Evolutionary conservation across 73 alveolate genomes (phyloP).

Genomic region (Tetrahymena thermophila): DNA sequence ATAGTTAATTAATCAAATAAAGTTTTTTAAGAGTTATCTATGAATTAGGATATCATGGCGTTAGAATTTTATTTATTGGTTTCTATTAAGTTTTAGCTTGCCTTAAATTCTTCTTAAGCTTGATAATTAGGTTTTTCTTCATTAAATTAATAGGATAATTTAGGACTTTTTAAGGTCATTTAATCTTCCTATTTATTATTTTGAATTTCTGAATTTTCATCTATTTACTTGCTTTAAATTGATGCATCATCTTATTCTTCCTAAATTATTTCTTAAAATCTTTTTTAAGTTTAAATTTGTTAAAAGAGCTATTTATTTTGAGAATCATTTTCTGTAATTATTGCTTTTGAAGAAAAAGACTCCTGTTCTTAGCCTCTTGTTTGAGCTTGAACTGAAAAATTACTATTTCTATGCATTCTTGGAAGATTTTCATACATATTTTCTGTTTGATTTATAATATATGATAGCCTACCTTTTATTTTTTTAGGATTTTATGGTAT

Average conservation of each 20-base stretch:
- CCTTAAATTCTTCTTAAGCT: not conserved
- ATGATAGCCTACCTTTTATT: no score
- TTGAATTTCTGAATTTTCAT: not conserved
- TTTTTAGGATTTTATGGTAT: no score
- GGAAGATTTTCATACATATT: not conserved
- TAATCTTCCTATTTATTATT: not conserved
- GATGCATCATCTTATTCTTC: not conserved
- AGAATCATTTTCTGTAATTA: not conserved
- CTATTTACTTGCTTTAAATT: not conserved
- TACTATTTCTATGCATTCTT: no score
- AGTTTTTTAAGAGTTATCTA: not conserved
- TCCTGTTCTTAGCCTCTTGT: not conserved
- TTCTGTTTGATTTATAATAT: not conserved
- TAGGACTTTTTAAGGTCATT: no score
- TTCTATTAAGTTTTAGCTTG: not conserved
- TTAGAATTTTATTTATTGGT: not conserved
- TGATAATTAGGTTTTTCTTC: not conserved
- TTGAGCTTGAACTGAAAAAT: not conserved
- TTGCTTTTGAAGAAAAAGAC: not conserved
- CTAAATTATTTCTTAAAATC: not conserved
- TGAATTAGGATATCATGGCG: not conserved
- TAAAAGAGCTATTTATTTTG: not conserved
- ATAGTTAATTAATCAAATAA: not conserved
- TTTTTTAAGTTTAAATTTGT: no score
- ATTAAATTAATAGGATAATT: no score